A percentile compares a stretch with the other conserved stretches of the same genome.
Evolutionary conservation across 2,329 filamentous ascomycete genomes (phyloP).

Genomic region (Trichocomaceae sp.): DNA sequence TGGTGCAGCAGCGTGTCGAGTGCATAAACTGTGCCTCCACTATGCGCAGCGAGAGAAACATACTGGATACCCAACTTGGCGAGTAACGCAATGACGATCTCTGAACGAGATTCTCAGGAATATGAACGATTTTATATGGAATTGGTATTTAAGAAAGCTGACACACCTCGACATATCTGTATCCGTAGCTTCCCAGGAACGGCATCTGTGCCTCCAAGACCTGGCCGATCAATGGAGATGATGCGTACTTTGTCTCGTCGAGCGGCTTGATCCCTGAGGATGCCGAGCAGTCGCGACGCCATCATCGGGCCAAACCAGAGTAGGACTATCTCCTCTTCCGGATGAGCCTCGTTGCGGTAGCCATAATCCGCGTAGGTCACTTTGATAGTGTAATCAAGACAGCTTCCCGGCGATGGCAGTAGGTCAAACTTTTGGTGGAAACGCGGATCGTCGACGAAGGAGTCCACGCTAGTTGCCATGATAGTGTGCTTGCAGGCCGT

Average conservation of each 20-base stretch:
- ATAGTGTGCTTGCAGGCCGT: no score
- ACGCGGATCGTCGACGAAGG: no score
- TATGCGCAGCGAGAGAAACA: background rate
- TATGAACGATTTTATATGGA: no score
- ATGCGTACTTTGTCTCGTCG: background rate
- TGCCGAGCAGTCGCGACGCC: background rate
- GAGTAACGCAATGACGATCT: background rate
- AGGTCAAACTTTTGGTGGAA: no score
- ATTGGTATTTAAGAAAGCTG: background rate
- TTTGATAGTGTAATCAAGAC: no score
- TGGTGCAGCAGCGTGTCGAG: background rate
- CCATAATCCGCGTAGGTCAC: background rate
- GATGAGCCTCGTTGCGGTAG: background rate
- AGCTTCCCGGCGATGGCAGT: no score
- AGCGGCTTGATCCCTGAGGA: background rate
- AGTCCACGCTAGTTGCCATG: no score
- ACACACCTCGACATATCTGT: background rate
- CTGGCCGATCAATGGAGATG: background rate
- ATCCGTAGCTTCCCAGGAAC: background rate
- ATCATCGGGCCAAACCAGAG: background rate
- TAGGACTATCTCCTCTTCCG: background rate
- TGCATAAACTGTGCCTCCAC: background rate
- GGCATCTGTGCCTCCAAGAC: background rate
- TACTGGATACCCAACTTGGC: background rate
- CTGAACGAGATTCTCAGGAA: background rate